Evolutionary conservation across 2,329 filamentous ascomycete species (phyloP).

Genomic region (Eutypella sp.): DNA sequence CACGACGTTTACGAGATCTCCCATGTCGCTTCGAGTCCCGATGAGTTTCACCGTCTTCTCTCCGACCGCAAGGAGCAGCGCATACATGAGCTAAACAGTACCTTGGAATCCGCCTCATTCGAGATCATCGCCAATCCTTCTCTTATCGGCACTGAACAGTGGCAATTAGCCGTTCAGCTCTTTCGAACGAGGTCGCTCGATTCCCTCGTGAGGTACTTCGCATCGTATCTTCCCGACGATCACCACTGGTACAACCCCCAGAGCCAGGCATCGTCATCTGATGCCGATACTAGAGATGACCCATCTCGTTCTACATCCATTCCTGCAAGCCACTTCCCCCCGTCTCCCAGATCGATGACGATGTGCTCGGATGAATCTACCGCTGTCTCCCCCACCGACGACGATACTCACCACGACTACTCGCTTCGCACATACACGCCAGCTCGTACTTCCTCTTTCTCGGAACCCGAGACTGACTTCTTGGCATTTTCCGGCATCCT

Average conservation of each 20-base stretch:
- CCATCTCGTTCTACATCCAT: conserved; percentile 29
- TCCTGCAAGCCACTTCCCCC: conserved; percentile 31
- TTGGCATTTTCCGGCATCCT: conserved; percentile 28
- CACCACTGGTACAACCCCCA: conserved; percentile 37
- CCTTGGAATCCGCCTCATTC: conserved; percentile 52
- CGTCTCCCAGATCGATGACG: conserved; percentile 48
- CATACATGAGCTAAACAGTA: conserved; percentile 49
- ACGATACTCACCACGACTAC: conserved; percentile 28
- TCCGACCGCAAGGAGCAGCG: conserved; percentile 49
- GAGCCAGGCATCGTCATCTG: conserved; percentile 26
- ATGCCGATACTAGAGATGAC: conserved; percentile 25
- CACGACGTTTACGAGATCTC: conserved; percentile 58
- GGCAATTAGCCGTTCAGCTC: conserved; percentile 53
- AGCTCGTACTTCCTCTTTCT: conserved; percentile 47
- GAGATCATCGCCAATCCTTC: conserved; percentile 57
- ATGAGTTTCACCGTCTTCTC: conserved; percentile 52
- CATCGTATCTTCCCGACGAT: conserved; percentile 51
- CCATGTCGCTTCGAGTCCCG: conserved; percentile 41
- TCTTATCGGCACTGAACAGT: conserved; percentile 54
- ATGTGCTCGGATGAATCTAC: conserved; percentile 40
- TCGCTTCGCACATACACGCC: conserved; percentile 31
- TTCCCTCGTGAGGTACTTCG: conserved; percentile 55
- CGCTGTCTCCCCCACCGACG: conserved; percentile 31
- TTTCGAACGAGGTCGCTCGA: conserved; percentile 56
- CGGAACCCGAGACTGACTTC: conserved; percentile 42